These are phyloP conservation scores for Stenogyne calaminthoides DNA, from an alignment of 305 asterid species.

Conservation along the genomic window DNA sequence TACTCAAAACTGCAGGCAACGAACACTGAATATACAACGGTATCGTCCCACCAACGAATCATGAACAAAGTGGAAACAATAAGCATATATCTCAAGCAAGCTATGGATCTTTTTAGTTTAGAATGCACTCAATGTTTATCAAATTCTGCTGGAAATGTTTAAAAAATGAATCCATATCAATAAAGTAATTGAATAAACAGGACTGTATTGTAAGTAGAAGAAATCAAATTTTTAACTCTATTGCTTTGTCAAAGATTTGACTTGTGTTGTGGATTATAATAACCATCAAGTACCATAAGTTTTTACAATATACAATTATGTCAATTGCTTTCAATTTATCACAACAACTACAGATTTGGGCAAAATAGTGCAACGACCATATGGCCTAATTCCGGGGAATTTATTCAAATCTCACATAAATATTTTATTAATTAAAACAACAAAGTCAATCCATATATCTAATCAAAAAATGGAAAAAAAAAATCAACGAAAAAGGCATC, in stretches of 20 bases:
- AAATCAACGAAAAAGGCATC: not conserved
- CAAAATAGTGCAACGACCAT: not conserved
- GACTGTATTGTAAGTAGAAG: not conserved
- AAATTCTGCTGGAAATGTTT: not conserved
- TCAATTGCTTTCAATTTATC: not conserved
- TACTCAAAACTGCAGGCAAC: not conserved
- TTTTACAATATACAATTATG: not conserved
- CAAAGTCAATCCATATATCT: not conserved
- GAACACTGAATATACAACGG: not conserved
- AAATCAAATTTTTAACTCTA: slow-evolving; percentile 5
- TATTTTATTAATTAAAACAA: not conserved
- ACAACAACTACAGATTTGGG: not conserved
- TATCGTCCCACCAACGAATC: not conserved
- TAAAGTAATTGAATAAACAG: not conserved
- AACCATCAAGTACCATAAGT: not conserved
- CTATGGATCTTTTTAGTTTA: not conserved
- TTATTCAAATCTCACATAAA: not conserved
- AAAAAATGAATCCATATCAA: not conserved
- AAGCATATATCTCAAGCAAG: slow-evolving; percentile 5
- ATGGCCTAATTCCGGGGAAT: not conserved
- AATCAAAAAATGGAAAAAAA: not conserved
- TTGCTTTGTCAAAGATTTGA: not conserved
- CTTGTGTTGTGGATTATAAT: not conserved
- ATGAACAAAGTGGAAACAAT: not conserved
- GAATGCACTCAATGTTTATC: not conserved